phyloP scores from a whole-genome alignment of 345 rosid species.

The Citrus cavaleriei region DNA sequence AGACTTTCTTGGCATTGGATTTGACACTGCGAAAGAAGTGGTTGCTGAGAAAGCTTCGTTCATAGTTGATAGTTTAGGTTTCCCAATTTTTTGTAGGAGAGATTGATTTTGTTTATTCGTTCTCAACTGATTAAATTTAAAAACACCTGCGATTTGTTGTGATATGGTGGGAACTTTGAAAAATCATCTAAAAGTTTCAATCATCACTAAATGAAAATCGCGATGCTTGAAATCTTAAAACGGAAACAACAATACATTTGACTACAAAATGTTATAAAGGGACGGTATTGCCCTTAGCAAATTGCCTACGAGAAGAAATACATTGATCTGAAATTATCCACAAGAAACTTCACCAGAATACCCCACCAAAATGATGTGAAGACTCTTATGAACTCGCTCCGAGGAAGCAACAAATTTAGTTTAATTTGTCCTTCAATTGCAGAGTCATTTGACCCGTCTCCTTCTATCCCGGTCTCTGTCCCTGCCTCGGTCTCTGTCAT shows the following conservation, averaged over 20 bases:
- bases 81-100: not conserved
- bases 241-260: not conserved
- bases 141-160: not conserved
- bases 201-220: not conserved
- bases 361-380: not conserved
- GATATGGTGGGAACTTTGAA: not conserved
- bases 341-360: not conserved
- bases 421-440: not conserved
- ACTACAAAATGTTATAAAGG: slow-evolving; percentile 4
- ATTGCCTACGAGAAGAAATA: not conserved
- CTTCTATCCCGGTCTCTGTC: slow-evolving; percentile 76
- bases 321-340: not conserved
- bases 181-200: not conserved
- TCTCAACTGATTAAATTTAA: not conserved
- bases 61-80: not conserved
- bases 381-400: not conserved
- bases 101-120: not conserved
- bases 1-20: slow-evolving; percentile 71
- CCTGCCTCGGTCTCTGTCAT: slow-evolving; percentile 60
- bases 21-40: slow-evolving; percentile 58
- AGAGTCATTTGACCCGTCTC: slow-evolving; percentile 45
- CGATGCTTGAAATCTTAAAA: not conserved
- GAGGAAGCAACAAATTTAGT: not conserved
- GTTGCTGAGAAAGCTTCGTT: slow-evolving; percentile 73
- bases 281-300: not conserved